A percentile compares a stretch with the other conserved stretches of the same genome.
Conservation (phyloP, 1,284 basidiomycete species). For the Malassezia brasiliensis region DNA sequence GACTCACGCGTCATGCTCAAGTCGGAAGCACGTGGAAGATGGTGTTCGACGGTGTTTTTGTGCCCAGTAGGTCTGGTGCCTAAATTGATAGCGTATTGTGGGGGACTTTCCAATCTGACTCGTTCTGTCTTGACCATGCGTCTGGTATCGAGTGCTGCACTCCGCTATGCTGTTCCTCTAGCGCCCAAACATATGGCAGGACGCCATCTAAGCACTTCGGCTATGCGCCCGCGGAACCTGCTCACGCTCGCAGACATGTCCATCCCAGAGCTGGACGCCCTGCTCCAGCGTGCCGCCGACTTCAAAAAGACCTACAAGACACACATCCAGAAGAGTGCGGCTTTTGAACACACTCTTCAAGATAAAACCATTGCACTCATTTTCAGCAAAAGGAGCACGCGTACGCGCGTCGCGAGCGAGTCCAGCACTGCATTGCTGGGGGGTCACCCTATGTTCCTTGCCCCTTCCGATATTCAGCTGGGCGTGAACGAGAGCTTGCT, state of each 20-base stretch:
- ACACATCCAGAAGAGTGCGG: constrained; percentile 19
- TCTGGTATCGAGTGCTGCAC: too few species aligned
- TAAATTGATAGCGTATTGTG: too few species aligned
- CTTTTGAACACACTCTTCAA: constrained; percentile 55
- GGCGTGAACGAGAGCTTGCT: constrained; percentile 84
- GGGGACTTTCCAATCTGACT: too few species aligned
- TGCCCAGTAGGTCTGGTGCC: too few species aligned
- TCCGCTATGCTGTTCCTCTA: too few species aligned
- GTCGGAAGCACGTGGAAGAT: neutral
- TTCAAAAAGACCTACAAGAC: constrained; percentile 54
- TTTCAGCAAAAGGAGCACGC: constrained; percentile 85
- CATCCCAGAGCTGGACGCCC: constrained; percentile 59
- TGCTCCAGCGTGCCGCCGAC: constrained; percentile 58
- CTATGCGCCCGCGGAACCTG: constrained; percentile 39
- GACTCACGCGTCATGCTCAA: constrained; percentile 16
- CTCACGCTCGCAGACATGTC: constrained; percentile 75
- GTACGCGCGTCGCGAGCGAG: constrained; percentile 82
- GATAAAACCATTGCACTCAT: constrained; percentile 76
- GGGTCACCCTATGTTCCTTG: constrained; percentile 86
- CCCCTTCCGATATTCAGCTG: constrained; percentile 80
- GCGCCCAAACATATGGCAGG: too few species aligned
- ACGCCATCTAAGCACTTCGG: too few species aligned
- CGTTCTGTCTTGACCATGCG: too few species aligned
- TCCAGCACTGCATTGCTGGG: constrained; percentile 51
- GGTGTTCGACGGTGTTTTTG: too few species aligned